Conservation (phyloP, 1,284 basidiomycete genomes). For the Ceratobasidium sp. region DNA sequence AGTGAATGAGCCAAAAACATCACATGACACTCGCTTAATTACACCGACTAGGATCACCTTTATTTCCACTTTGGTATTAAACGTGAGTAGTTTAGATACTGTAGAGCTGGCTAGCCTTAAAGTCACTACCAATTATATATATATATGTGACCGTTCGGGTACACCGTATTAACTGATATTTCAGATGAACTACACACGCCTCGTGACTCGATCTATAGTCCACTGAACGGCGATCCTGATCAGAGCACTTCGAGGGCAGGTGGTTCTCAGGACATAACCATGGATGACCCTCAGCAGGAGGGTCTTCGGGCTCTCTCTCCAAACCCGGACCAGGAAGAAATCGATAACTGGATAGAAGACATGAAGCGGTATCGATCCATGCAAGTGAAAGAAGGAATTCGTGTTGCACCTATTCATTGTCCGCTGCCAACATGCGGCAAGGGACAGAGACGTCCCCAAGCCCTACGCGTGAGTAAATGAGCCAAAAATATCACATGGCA, state of each 20-base stretch:
- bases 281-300: not conserved
- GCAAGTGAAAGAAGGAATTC: conserved; percentile 8
- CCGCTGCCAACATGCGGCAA: conserved; percentile 17
- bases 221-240: not conserved
- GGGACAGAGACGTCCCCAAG: conserved; percentile 32
- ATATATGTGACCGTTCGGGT: too few relatives aligned
- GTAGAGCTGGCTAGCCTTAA: too few relatives aligned
- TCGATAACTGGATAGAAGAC: conserved; percentile 22
- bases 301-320: conserved; percentile 13
- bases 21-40: not conserved
- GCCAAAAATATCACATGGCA: not conserved
- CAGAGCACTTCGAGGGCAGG: too few relatives aligned
- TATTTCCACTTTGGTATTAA: conserved; percentile 38
- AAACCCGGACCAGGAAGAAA: conserved; percentile 1
- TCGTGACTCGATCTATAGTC: not conserved
- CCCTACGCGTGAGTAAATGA: conserved; percentile 8
- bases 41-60: conserved; percentile 7
- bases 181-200: not conserved
- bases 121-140: not conserved
- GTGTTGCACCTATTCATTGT: conserved; percentile 15
- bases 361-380: conserved; percentile 12
- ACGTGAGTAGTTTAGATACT: conserved; percentile 6
- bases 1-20: not conserved
- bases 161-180: not conserved
- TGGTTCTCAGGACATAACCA: too few relatives aligned